A percentile compares a stretch with the other conserved stretches of the same genome.
phyloP scores from a whole-genome alignment of 306 rosid species.

The Casuarina glauca region DNA sequence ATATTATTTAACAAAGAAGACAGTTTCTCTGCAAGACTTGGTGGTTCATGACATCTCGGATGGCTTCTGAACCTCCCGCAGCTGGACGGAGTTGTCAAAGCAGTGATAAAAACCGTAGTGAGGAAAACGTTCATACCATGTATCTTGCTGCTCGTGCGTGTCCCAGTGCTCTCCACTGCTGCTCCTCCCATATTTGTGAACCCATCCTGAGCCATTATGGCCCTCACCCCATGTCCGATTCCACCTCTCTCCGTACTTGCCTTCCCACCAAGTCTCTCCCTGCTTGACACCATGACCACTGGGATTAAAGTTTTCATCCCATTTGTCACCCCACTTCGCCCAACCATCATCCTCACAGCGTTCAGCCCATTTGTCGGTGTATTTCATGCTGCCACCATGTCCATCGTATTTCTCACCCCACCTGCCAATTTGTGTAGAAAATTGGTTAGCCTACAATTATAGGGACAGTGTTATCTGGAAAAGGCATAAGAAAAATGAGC shows the following conservation, averaged over 20 bases:
- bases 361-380: constrained; percentile 98
- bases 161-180: constrained; percentile 99
- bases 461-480: not conserved
- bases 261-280: constrained; percentile 98
- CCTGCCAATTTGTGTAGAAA: constrained; percentile 43
- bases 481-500: not conserved
- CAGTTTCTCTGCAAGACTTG: not conserved
- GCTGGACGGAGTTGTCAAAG: constrained; percentile 83
- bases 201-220: constrained; percentile 90
- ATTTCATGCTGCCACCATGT: constrained; percentile 79
- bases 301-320: constrained; percentile 89
- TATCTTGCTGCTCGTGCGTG: constrained; percentile 72
- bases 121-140: constrained; percentile 92
- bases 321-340: constrained; percentile 99
- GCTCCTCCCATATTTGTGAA: constrained; percentile 96
- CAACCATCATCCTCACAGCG: constrained; percentile 70
- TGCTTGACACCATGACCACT: constrained; percentile 74
- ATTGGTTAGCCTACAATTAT: not conserved
- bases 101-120: constrained; percentile 87
- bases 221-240: constrained; percentile 95
- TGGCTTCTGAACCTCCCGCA: constrained; percentile 74
- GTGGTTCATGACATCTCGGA: constrained; percentile 37
- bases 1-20: not conserved
- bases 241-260: constrained; percentile 80
- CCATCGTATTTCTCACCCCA: constrained; percentile 98